A percentile compares a stretch with the other conserved stretches of the same genome.
These are phyloP conservation scores for Acrocalymma vagum DNA, from an alignment of 2,329 filamentous ascomycete species.

Conservation along the genomic window DNA sequence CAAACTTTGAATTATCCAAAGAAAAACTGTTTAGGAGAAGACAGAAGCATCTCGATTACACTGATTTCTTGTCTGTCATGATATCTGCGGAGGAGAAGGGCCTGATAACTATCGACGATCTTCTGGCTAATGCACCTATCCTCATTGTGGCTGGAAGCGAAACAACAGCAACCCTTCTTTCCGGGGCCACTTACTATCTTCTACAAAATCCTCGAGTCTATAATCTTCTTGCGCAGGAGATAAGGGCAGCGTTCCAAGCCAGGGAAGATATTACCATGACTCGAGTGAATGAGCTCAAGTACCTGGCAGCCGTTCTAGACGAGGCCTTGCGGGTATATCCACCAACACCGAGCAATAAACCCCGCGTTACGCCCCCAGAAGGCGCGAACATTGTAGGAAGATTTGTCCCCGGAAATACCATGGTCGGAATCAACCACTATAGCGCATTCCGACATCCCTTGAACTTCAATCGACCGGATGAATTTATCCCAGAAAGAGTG, in stretches of 20 bases:
- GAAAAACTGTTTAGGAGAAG: too few species aligned
- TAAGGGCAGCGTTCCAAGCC: slow-evolving; percentile 8
- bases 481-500: slow-evolving; percentile 33
- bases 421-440: slow-evolving; percentile 20
- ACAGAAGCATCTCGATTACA: too few species aligned
- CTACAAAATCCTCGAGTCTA: slow-evolving; percentile 11
- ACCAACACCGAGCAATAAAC: slow-evolving; percentile 10
- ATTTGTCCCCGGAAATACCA: slow-evolving; percentile 20
- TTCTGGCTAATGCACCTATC: slow-evolving; percentile 35
- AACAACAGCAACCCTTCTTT: slow-evolving; percentile 41
- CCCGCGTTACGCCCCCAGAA: slow-evolving; percentile 13
- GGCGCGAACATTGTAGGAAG: slow-evolving; percentile 20
- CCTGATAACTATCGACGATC: slow-evolving; percentile 28
- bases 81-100: slow-evolving; percentile 20
- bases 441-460: slow-evolving; percentile 17
- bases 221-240: slow-evolving; percentile 15
- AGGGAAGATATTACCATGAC: slow-evolving; percentile 23
- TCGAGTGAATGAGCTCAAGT: too few species aligned
- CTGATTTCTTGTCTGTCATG: too few species aligned
- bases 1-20: too few species aligned
- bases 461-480: slow-evolving; percentile 30
- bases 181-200: slow-evolving; percentile 34
- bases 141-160: slow-evolving; percentile 47
- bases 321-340: slow-evolving; percentile 26
- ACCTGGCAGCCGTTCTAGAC: slow-evolving; percentile 24